Evolutionary conservation across 2,329 filamentous ascomycete species (phyloP).

Genomic region (Podosphaera leucotricha): DNA sequence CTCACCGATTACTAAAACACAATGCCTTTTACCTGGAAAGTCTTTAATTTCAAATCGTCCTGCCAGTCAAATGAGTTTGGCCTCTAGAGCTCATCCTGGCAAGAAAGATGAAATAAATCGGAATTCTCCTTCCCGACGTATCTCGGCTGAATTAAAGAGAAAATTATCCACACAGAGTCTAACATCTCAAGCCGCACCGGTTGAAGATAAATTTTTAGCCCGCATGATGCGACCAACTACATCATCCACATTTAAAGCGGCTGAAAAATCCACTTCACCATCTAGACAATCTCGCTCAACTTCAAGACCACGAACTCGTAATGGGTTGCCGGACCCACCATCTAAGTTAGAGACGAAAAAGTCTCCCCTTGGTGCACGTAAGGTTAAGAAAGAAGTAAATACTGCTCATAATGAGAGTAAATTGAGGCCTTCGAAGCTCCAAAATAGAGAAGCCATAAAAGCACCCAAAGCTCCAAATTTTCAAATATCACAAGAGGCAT

Average conservation of each 20-base stretch:
- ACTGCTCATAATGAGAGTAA: neutral
- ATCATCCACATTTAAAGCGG: constrained; percentile 40
- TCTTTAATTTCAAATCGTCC: constrained; percentile 15
- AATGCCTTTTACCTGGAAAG: constrained; percentile 21
- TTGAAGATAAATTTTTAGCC: constrained; percentile 52
- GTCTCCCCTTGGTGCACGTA: neutral
- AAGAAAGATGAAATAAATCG: constrained; percentile 7
- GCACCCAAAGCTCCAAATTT: constrained; percentile 1
- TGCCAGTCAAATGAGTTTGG: constrained; percentile 10
- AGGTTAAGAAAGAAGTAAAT: neutral
- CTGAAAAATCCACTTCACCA: constrained; percentile 33
- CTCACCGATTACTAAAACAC: constrained; percentile 15
- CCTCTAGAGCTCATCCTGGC: constrained; percentile 11
- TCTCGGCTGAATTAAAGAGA: constrained; percentile 19
- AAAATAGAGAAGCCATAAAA: neutral
- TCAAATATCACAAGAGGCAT: constrained; percentile 2
- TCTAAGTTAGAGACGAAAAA: neutral
- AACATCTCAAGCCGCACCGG: constrained; percentile 26
- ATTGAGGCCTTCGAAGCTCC: neutral
- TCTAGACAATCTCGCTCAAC: constrained; percentile 12
- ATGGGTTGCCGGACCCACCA: constrained; percentile 6
- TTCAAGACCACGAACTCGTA: constrained; percentile 10
- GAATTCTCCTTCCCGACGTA: constrained; percentile 29
- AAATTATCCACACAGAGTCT: constrained; percentile 27
- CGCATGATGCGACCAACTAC: constrained; percentile 63